phyloP scores from a whole-genome alignment of 257 asterid genomes.

The Leptodermis oblonga region DNA sequence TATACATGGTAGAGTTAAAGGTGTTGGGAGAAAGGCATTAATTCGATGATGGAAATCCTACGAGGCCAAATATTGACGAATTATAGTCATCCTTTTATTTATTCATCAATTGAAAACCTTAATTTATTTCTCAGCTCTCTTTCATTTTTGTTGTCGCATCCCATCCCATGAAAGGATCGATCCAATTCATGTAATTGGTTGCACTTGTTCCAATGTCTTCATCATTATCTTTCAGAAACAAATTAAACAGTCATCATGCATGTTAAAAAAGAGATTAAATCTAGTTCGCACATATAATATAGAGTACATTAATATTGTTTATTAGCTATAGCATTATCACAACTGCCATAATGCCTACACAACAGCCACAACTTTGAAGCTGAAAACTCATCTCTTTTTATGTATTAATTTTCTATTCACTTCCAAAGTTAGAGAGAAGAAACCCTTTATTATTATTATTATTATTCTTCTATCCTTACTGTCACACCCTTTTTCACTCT shows the following conservation, averaged over 20 bases:
- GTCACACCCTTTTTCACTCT: too few species aligned
- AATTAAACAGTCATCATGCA: slow-evolving; percentile 2
- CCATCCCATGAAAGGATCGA: slow-evolving; percentile 4
- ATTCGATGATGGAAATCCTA: slow-evolving; percentile 9
- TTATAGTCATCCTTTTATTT: neutral
- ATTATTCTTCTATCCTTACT: too few species aligned
- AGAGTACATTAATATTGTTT: too few species aligned
- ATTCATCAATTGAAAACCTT: neutral
- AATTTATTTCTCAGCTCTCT: too few species aligned
- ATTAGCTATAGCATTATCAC: too few species aligned
- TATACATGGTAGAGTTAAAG: too few species aligned
- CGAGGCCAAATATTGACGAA: neutral
- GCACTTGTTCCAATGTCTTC: neutral
- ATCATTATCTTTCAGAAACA: slow-evolving; percentile 1
- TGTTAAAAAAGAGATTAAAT: neutral
- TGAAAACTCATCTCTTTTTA: neutral
- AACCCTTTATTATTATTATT: too few species aligned
- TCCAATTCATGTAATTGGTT: slow-evolving; percentile 2
- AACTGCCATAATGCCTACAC: neutral
- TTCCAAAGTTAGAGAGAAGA: neutral
- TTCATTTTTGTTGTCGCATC: slow-evolving; percentile 1
- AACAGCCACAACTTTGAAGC: neutral
- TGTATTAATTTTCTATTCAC: neutral
- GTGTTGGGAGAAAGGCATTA: neutral
- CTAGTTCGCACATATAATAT: too few species aligned